Base-by-base conservation (phyloP, 768 basidiomycete species). In the Lactarius vividus region DNA sequence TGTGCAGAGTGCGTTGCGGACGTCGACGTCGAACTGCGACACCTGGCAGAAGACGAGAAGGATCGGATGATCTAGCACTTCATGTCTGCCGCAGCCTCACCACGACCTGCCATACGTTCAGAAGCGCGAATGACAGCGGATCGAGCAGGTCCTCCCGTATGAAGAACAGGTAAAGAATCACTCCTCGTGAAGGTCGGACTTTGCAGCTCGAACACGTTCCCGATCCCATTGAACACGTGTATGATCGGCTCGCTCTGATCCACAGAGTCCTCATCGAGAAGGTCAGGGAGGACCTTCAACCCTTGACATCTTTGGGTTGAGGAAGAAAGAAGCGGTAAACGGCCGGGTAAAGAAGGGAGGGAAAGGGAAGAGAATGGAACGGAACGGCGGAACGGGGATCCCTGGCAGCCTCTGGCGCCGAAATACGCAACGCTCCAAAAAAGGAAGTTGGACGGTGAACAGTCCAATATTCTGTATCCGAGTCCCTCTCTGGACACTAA, bases 111-210 rank as follows among this genome's bases (percentile, higher is more conserved):
- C 83, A 96, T 61, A 98, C 92, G 71, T 93, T 91, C 64, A 96
- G 79, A 29, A 99, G 77, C 2, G 96, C 97, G 2, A 89, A 87
- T 1, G 95, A 93, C 1, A 99, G n/a, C n/a, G n/a, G 96, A 69
- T 97, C 96, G 53, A 97, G 81, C 3, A 99, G 80, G 33, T 96
- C 97, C 77, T 98, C 97, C 6, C 94, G 84, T 46, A 97, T 93
- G 79, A 98, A 96, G 90, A 98, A 95, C 11, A 97, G 86, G 73
- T 95, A 98, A 74, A 98, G n/a, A 98, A 76, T 98, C 97, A 73
- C 96, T 98, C 75, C 97, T 94, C 13, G 96, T 95, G 33, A 61
- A 63, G 4, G 95, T 98, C 10, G 97, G 92, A 55, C 92, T 94
- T 75, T 98, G 91, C 15, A 98, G 83, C 69, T 98, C 96, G 73